These are phyloP conservation scores for Phaffomyces opuntiae DNA, from an alignment of 805 yeast species.

Conservation along the genomic window DNA sequence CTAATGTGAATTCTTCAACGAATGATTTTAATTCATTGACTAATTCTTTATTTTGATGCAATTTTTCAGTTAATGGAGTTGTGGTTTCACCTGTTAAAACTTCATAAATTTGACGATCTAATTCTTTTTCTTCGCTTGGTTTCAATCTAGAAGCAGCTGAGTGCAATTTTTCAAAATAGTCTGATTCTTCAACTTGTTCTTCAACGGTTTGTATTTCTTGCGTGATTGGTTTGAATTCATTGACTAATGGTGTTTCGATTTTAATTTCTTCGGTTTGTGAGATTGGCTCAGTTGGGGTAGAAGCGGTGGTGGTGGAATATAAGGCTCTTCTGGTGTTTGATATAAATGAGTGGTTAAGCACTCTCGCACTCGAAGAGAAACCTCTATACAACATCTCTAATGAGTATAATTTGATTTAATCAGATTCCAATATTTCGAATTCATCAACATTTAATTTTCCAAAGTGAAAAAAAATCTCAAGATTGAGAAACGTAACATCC, in stretches of 20 bases:
- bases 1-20: slow-evolving; percentile 16
- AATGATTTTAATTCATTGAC: slow-evolving; percentile 16
- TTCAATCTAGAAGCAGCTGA: slow-evolving; percentile 14
- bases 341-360: slow-evolving; percentile 3
- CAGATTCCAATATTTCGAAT: not conserved
- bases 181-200: slow-evolving; percentile 6
- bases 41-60: slow-evolving; percentile 15
- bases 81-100: slow-evolving; percentile 19
- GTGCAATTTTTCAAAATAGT: slow-evolving; percentile 15
- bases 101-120: slow-evolving; percentile 17
- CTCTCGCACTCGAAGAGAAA: slow-evolving; percentile 6
- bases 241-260: not conserved
- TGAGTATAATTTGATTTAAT: too few species aligned
- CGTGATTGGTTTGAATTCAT: not conserved
- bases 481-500: slow-evolving; percentile 2
- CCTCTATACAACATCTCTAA: slow-evolving; percentile 7
- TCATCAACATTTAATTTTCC: not conserved
- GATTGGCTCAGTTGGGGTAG: slow-evolving; percentile 6
- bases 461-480: slow-evolving; percentile 1
- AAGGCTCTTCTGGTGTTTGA: slow-evolving; percentile 3
- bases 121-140: slow-evolving; percentile 8
- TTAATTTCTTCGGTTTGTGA: not conserved
- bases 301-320: slow-evolving; percentile 10
- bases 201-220: not conserved
- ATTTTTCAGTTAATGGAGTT: slow-evolving; percentile 8